Evolutionary conservation across 495 filamentous ascomycete genomes (phyloP).

Genomic region (Penicillium subrubescens): DNA sequence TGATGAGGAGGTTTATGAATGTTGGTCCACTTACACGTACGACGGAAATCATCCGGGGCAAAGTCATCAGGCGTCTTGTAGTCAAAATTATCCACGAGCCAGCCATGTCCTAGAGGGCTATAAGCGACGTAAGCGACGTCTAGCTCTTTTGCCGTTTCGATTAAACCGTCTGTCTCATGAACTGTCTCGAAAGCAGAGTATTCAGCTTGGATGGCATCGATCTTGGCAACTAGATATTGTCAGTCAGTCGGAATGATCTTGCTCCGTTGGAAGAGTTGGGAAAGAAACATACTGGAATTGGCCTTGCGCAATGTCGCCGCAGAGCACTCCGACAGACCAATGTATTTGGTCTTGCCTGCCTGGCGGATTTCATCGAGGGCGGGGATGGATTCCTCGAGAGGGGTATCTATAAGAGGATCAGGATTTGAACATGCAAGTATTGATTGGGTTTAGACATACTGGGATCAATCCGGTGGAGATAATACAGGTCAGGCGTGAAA

Average conservation of each 20-base stretch:
- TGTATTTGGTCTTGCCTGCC: slow-evolving; percentile 51
- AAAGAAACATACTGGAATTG: slow-evolving; percentile 37
- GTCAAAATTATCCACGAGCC: slow-evolving; percentile 47
- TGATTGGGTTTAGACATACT: slow-evolving; percentile 24
- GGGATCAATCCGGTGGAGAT: slow-evolving; percentile 45
- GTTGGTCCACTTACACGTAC: slow-evolving; percentile 25
- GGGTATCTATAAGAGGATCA: slow-evolving; percentile 36
- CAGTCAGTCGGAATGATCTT: not conserved
- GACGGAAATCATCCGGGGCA: slow-evolving; percentile 45
- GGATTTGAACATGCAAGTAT: not conserved
- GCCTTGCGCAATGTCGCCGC: slow-evolving; percentile 47
- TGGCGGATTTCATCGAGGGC: slow-evolving; percentile 49
- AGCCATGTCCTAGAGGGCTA: slow-evolving; percentile 49
- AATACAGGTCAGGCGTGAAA: slow-evolving; percentile 50
- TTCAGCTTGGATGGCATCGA: slow-evolving; percentile 54
- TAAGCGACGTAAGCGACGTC: slow-evolving; percentile 48
- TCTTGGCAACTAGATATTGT: slow-evolving; percentile 44
- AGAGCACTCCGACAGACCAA: slow-evolving; percentile 50
- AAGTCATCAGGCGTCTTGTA: slow-evolving; percentile 49
- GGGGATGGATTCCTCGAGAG: slow-evolving; percentile 49
- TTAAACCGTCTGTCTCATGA: slow-evolving; percentile 44
- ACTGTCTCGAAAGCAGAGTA: slow-evolving; percentile 55
- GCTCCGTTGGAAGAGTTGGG: not conserved
- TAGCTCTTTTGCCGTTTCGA: slow-evolving; percentile 44
- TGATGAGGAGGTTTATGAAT: too few species aligned